phyloP scores from a whole-genome alignment of 2,329 filamentous ascomycete species.

The Epichloe uncinata region DNA sequence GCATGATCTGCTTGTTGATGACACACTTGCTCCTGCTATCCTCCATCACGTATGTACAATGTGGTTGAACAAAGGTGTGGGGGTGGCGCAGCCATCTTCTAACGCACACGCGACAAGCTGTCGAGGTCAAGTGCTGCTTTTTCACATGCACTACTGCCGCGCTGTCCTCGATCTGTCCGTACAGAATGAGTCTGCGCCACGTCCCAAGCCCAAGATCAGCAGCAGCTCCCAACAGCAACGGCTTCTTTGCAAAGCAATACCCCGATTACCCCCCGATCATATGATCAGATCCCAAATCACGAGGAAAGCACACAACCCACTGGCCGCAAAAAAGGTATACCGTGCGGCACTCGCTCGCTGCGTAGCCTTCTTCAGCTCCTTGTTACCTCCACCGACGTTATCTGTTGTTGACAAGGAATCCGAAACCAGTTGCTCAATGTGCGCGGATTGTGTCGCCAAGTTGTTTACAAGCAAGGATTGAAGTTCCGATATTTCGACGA shows the following conservation, averaged over 20 bases:
- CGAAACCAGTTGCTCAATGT: slow-evolving; percentile 76
- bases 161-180: background rate
- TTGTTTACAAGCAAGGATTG: slow-evolving; percentile 83
- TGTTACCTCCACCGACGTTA: slow-evolving; percentile 82
- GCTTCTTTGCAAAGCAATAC: background rate
- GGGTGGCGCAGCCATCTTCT: too few species aligned
- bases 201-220: background rate
- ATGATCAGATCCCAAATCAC: slow-evolving; percentile 66
- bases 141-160: background rate
- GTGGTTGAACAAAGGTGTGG: too few species aligned
- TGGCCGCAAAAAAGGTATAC: slow-evolving; percentile 65
- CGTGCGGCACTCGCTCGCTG: slow-evolving; percentile 59
- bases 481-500: slow-evolving; percentile 84
- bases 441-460: slow-evolving; percentile 70
- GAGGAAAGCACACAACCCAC: slow-evolving; percentile 59
- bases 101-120: too few species aligned
- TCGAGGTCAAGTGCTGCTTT: background rate
- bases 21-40: too few species aligned
- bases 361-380: slow-evolving; percentile 74
- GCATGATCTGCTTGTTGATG: background rate
- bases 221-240: too few species aligned
- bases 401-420: slow-evolving; percentile 73
- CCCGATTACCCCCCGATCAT: slow-evolving; percentile 12
- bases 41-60: too few species aligned
- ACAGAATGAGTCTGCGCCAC: background rate